Percentiles rank a stretch among this genome's conserved stretches.
Evolutionary conservation across 2,329 filamentous ascomycete genomes (phyloP).

Genomic region (Pestalotiopsis sp.): DNA sequence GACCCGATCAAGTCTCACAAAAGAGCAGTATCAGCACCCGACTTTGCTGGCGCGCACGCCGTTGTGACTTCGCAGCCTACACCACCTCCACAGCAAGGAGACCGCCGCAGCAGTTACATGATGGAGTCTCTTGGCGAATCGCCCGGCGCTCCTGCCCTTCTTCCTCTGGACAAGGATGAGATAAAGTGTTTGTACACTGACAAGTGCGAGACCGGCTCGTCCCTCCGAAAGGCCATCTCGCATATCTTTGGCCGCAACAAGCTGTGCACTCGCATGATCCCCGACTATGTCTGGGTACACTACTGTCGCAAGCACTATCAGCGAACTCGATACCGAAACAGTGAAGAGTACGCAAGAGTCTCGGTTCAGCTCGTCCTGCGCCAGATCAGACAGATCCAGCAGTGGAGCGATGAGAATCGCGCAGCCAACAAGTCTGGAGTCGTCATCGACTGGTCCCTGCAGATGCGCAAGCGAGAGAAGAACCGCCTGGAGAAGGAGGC

Average conservation of each 20-base stretch:
- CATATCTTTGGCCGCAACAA: slow-evolving; percentile 87
- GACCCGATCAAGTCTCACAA: slow-evolving; percentile 43
- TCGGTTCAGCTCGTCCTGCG: slow-evolving; percentile 67
- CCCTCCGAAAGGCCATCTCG: slow-evolving; percentile 75
- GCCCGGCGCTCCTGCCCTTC: slow-evolving; percentile 14
- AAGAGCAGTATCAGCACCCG: slow-evolving; percentile 52
- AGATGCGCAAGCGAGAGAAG: slow-evolving; percentile 67
- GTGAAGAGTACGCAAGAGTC: slow-evolving; percentile 59
- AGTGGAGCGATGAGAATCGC: slow-evolving; percentile 61
- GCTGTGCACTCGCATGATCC: slow-evolving; percentile 71
- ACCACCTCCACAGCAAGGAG: slow-evolving; percentile 27
- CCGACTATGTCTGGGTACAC: slow-evolving; percentile 71
- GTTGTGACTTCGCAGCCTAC: slow-evolving; percentile 28
- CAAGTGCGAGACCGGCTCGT: slow-evolving; percentile 62
- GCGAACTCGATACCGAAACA: slow-evolving; percentile 70
- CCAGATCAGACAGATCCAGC: slow-evolving; percentile 65
- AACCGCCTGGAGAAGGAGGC: slow-evolving; percentile 52
- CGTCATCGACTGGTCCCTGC: slow-evolving; percentile 63
- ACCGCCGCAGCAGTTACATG: slow-evolving; percentile 19
- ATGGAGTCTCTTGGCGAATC: slow-evolving; percentile 25
- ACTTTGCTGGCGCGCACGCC: slow-evolving; percentile 38
- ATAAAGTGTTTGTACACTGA: slow-evolving; percentile 57
- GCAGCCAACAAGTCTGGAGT: slow-evolving; percentile 40
- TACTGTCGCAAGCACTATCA: slow-evolving; percentile 86
- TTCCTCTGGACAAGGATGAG: too few relatives aligned